phyloP scores from a whole-genome alignment of 345 rosid species.

The Cardamine chenopodiifolia region DNA sequence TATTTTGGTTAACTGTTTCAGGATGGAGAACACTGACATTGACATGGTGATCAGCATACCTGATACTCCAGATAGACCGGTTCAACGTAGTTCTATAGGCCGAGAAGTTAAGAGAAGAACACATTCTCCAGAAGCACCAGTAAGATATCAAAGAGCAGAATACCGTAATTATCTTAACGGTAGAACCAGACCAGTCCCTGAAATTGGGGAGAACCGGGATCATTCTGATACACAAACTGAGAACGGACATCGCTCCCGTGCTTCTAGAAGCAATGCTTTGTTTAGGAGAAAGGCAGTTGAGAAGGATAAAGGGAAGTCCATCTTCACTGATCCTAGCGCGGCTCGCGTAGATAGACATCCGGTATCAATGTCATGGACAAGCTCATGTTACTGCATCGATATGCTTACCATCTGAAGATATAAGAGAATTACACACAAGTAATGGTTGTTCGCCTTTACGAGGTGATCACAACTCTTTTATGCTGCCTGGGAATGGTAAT shows the following conservation, averaged over 20 bases:
- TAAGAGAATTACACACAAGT: conserved; percentile 34
- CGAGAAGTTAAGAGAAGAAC: conserved; percentile 43
- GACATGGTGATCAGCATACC: conserved; percentile 64
- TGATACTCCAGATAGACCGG: conserved; percentile 80
- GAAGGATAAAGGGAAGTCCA: conserved; percentile 55
- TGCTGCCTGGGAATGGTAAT: conserved; percentile 34
- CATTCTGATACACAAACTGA: conserved; percentile 43
- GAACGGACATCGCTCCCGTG: conserved; percentile 19
- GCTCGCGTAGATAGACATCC: conserved; percentile 36
- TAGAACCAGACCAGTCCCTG: conserved; percentile 42
- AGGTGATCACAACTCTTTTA: conserved; percentile 38
- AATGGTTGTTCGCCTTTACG: conserved; percentile 38
- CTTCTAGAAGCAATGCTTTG: conserved; percentile 42
- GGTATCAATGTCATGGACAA: conserved; percentile 30
- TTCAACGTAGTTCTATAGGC: conserved; percentile 27
- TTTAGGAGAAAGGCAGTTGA: conserved; percentile 50
- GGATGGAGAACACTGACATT: conserved; percentile 77
- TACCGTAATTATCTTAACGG: conserved; percentile 36
- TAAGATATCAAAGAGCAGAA: conserved; percentile 41
- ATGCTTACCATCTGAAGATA: conserved; percentile 37
- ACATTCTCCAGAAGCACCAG: conserved; percentile 44
- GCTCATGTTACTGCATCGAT: conserved; percentile 39
- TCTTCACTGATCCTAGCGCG: conserved; percentile 31
- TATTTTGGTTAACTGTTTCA: conserved; percentile 11
- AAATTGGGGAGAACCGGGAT: conserved; percentile 40